Percentiles rank a stretch among this genome's conserved stretches.
Conservation (phyloP, 139 green algal genomes). For the Volvox africanus region DNA sequence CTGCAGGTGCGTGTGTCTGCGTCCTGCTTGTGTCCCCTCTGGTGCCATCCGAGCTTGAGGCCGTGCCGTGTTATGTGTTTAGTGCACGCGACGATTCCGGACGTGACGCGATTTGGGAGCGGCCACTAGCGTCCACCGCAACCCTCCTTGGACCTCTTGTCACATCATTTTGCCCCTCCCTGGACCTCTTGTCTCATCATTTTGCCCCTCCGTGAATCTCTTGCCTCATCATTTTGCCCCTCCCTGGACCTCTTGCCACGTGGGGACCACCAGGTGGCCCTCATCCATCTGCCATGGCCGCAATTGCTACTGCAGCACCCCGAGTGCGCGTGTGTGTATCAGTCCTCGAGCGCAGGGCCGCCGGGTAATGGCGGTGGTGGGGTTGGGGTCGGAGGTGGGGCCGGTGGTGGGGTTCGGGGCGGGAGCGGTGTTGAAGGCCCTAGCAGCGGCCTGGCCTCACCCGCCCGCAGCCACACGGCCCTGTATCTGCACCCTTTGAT, state of each 20-base stretch:
- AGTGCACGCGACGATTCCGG: too few species aligned
- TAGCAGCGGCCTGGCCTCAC: neutral
- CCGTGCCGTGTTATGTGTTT: too few species aligned
- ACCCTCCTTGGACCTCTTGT: too few species aligned
- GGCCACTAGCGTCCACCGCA: too few species aligned
- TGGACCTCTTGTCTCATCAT: too few species aligned
- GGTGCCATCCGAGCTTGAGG: too few species aligned
- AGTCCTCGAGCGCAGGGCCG: neutral
- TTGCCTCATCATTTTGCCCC: too few species aligned
- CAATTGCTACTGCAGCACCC: neutral
- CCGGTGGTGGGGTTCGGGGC: neutral
- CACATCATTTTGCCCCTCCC: too few species aligned
- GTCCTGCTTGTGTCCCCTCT: too few species aligned
- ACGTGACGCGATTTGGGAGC: too few species aligned
- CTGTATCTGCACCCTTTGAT: neutral
- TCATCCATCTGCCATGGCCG: conserved; percentile 34
- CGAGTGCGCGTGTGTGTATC: neutral
- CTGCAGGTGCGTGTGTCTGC: conserved; percentile 1
- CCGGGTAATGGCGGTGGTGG: neutral
- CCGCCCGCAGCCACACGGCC: neutral
- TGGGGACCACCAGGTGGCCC: neutral
- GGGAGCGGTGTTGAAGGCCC: neutral
- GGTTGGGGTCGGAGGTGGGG: neutral
- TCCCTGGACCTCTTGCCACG: too few species aligned
- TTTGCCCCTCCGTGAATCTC: too few species aligned